Percentiles rank a stretch among this genome's conserved stretches.
phyloP scores from a whole-genome alignment of 176 grass and related monocot genomes.

The Phragmites australis region DNA sequence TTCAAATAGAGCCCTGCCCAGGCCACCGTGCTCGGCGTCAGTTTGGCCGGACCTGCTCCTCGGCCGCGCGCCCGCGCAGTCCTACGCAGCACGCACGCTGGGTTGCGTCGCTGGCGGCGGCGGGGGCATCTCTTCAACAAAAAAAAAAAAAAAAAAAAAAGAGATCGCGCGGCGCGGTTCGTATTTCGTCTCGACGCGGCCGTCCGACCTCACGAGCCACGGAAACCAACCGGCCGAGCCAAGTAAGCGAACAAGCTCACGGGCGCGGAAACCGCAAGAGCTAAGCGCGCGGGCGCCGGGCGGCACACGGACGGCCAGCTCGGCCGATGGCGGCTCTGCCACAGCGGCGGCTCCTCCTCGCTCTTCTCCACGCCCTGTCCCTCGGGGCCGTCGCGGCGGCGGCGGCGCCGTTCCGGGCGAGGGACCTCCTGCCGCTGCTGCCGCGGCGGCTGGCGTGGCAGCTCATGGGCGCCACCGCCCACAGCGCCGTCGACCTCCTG shows the following conservation, averaged over 20 bases:
- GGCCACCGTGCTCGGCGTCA: neutral
- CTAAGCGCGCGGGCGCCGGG: too few relatives aligned
- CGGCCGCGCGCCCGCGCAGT: neutral
- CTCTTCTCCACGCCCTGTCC: neutral
- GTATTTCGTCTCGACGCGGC: conserved; percentile 30
- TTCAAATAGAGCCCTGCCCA: neutral
- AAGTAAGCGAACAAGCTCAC: conserved; percentile 12
- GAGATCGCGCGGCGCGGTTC: neutral
- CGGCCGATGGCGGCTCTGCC: conserved; percentile 1
- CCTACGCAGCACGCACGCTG: neutral
- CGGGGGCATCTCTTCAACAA: conserved; percentile 7
- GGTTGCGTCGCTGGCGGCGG: neutral
- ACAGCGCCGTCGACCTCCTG: conserved; percentile 92
- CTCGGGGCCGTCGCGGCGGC: neutral
- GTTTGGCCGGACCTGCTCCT: conserved; percentile 1
- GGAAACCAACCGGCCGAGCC: neutral
- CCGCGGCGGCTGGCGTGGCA: conserved; percentile 76
- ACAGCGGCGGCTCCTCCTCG: neutral
- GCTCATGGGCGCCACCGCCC: conserved; percentile 52
- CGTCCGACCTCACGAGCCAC: conserved; percentile 14
- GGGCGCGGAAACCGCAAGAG: neutral
- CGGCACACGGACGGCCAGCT: too few relatives aligned
- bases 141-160: conserved; percentile 15
- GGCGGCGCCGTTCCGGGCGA: conserved; percentile 56
- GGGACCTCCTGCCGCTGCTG: conserved; percentile 57